phyloP scores from a whole-genome alignment of 257 asterid species.

The Lycium ferocissimum region DNA sequence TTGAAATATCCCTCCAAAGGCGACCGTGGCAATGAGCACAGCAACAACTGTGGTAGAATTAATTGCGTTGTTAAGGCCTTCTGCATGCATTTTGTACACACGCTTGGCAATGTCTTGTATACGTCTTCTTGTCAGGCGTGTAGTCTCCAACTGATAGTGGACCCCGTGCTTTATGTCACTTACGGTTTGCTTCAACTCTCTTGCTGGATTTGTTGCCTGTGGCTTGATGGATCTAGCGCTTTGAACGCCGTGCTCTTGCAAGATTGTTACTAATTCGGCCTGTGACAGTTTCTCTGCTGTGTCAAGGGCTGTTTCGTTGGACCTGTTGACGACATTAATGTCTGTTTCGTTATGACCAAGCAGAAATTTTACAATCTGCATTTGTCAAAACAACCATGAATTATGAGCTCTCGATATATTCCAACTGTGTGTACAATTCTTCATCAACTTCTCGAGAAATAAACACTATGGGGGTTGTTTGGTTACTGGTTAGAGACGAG shows the following conservation, averaged over 20 bases:
- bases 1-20: slow-evolving; percentile 57
- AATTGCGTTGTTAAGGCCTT: slow-evolving; percentile 62
- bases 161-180: slow-evolving; percentile 62
- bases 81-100: slow-evolving; percentile 53
- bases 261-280: slow-evolving; percentile 33
- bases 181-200: slow-evolving; percentile 59
- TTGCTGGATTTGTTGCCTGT: slow-evolving; percentile 44
- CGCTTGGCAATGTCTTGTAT: slow-evolving; percentile 59
- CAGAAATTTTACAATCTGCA: slow-evolving; percentile 52
- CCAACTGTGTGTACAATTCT: not conserved
- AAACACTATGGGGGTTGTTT: too few relatives aligned
- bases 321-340: slow-evolving; percentile 41
- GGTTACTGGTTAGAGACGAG: too few relatives aligned
- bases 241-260: slow-evolving; percentile 45
- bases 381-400: slow-evolving; percentile 2
- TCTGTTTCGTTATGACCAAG: slow-evolving; percentile 43
- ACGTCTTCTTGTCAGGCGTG: slow-evolving; percentile 49
- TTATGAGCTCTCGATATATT: not conserved
- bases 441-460: not conserved
- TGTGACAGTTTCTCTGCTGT: slow-evolving; percentile 51
- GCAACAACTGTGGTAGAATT: slow-evolving; percentile 65
- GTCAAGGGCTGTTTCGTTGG: slow-evolving; percentile 50
- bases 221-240: slow-evolving; percentile 45
- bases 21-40: slow-evolving; percentile 57
- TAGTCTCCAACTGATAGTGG: slow-evolving; percentile 52